Base-by-base conservation (phyloP, 2,329 filamentous ascomycete species). In the Thielaviopsis populi region DNA sequence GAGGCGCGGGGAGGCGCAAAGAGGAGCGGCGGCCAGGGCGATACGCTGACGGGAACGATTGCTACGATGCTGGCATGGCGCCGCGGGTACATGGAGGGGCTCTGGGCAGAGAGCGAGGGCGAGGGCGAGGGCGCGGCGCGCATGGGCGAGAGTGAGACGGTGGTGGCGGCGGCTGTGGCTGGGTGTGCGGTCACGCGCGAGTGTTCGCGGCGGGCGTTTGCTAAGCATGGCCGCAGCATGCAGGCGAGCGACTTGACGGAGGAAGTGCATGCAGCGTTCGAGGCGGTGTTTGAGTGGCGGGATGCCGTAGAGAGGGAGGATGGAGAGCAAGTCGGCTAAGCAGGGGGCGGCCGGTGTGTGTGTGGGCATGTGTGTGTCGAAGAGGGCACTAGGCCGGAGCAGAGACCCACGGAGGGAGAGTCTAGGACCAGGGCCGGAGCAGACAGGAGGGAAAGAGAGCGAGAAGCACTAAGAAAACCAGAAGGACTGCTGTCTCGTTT, bases 241-340 rank as follows among this genome's bases (percentile, higher is more conserved):
- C 94, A 97, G 76, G 94, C 94, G 0, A 91, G 88, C 69, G 94
- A 97, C 74, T 75, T 99, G 72, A 96, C 92, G 0, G 90, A 94
- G 19, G 87, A 96, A 75, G 88, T 99, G 10, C 87, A 95, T 70
- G 78, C 78, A 41, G 88, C 91, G 0, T 97, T 96, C 73, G 73
- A 88, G 70, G 84, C 84, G 66, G 73, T 96, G 19, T 87, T 96
- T 71, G 91, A 90, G 0, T 88, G 91, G 68, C 79, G 81, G 43
- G 61, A 62, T 11, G 42, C 17, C 19, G 46, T 24, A 6, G 40
- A 56, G 17, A 37, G 30, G 1, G 10, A 41, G 3, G n/a, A 53
- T 15, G 43, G 13, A 7, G 30, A 33, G 30, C 7, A 8, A 37
- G 33, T 33, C 3, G 30, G 30, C 30, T 33, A 33, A 7, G n/a